Conservation (phyloP, 2,329 filamentous ascomycete species). For the Alternaria sp. region DNA sequence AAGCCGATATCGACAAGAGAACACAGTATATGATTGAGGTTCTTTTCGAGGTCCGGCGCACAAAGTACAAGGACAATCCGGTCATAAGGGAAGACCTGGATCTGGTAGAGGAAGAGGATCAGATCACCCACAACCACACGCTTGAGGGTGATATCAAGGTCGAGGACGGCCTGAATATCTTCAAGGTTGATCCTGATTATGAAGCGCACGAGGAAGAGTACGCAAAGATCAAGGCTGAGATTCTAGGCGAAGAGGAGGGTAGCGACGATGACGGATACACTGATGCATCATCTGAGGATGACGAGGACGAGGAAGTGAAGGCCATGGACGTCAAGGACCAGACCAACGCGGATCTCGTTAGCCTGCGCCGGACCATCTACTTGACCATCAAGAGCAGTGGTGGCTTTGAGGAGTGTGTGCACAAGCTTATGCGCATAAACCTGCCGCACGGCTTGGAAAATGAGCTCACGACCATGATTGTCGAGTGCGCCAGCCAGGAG, state of each 20-base stretch:
- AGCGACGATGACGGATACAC: conserved; percentile 76
- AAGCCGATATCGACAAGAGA: conserved; percentile 95
- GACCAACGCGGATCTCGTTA: conserved; percentile 94
- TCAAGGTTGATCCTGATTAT: conserved; percentile 91
- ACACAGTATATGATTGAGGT: conserved; percentile 99
- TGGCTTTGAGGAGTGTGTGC: conserved; percentile 94
- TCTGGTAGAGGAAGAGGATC: conserved; percentile 95
- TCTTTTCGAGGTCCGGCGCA: conserved; percentile 93
- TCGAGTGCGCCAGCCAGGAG: conserved; percentile 96
- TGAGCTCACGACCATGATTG: conserved; percentile 94
- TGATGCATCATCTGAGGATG: conserved; percentile 72
- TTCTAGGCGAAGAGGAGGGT: conserved; percentile 76
- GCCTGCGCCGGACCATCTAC: conserved; percentile 92
- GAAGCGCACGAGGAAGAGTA: conserved; percentile 92
- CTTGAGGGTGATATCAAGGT: conserved; percentile 79
- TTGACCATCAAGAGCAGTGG: conserved; percentile 97
- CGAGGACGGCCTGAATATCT: conserved; percentile 90
- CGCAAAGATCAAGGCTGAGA: conserved; percentile 88
- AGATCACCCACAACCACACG: conserved; percentile 87
- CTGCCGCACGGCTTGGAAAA: conserved; percentile 85
- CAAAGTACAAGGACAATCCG: conserved; percentile 94
- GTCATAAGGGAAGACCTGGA: conserved; percentile 92
- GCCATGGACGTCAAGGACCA: conserved; percentile 97
- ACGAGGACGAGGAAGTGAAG: conserved; percentile 79
- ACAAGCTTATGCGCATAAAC: conserved; percentile 91